Conservation (phyloP, 2,329 filamentous ascomycete genomes). For the Alternaria gaisen region DNA sequence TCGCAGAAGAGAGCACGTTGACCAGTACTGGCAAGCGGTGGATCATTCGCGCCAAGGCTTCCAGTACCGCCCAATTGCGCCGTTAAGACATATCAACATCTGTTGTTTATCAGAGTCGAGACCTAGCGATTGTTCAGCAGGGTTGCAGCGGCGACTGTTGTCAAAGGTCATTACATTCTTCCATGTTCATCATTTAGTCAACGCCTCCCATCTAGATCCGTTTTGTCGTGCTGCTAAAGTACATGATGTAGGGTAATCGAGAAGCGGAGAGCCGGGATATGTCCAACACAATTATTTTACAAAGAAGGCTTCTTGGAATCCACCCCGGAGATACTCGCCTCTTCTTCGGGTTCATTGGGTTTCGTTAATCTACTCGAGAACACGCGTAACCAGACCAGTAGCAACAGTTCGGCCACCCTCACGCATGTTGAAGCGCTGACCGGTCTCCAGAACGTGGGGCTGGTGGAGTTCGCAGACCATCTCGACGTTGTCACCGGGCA, state of each 20-base stretch:
- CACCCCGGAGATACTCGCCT: constrained; percentile 17
- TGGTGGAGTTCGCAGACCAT: constrained; percentile 89
- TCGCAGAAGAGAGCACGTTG: background rate
- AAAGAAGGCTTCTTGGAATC: constrained; percentile 24
- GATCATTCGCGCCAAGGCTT: background rate
- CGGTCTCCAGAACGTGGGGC: constrained; percentile 86
- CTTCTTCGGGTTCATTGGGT: background rate
- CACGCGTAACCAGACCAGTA: constrained; percentile 51
- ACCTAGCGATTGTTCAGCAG: background rate
- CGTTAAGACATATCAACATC: background rate
- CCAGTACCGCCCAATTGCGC: background rate
- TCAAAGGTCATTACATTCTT: constrained; percentile 31
- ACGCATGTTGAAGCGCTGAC: constrained; percentile 97
- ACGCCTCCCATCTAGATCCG: constrained; percentile 33
- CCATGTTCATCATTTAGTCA: constrained; percentile 26
- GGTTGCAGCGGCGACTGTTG: background rate
- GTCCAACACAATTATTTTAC: constrained; percentile 35
- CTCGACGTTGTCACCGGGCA: constrained; percentile 99
- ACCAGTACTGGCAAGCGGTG: background rate
- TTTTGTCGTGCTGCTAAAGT: constrained; percentile 37
- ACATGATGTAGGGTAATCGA: constrained; percentile 32
- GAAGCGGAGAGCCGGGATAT: constrained; percentile 39
- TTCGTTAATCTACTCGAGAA: constrained; percentile 42
- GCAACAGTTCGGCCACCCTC: constrained; percentile 79
- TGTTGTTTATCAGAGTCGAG: background rate